phyloP scores from a whole-genome alignment of 345 rosid genomes.

The Chamaenerion angustifolium region DNA sequence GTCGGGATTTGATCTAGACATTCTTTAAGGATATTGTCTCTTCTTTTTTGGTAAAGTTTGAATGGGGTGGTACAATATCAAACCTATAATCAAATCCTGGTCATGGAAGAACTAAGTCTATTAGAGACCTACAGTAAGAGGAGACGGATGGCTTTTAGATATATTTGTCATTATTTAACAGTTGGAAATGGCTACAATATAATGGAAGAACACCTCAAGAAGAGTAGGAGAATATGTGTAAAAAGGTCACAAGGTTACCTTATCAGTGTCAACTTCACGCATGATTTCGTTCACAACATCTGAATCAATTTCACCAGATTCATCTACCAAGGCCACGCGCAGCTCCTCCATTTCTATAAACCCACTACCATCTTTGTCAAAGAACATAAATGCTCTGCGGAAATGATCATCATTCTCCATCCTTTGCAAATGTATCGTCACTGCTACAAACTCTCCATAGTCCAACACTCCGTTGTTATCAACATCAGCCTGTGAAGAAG shows the following conservation, averaged over 20 bases:
- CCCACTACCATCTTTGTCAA: conserved; percentile 73
- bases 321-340: conserved; percentile 62
- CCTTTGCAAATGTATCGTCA: conserved; percentile 93
- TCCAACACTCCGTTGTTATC: conserved; percentile 83
- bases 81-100: not conserved
- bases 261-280: conserved; percentile 93
- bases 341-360: conserved; percentile 72
- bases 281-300: conserved; percentile 69
- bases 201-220: too few relatives aligned
- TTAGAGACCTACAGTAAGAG: too few relatives aligned
- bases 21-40: too few relatives aligned
- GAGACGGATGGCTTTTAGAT: not conserved
- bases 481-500: conserved; percentile 67
- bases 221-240: not conserved
- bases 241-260: conserved; percentile 29
- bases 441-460: conserved; percentile 95
- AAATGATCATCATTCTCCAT: conserved; percentile 95
- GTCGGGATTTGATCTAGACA: too few relatives aligned
- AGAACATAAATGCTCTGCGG: conserved; percentile 81
- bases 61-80: too few relatives aligned
- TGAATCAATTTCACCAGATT: conserved; percentile 47
- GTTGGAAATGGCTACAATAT: not conserved
- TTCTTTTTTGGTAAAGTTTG: too few relatives aligned
- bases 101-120: not conserved
- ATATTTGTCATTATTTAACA: not conserved